A percentile compares a stretch with the other conserved stretches of the same genome.
phyloP scores from a whole-genome alignment of 192 early-diverging fungal genomes.

The Gamsiella multidivaricata region DNA sequence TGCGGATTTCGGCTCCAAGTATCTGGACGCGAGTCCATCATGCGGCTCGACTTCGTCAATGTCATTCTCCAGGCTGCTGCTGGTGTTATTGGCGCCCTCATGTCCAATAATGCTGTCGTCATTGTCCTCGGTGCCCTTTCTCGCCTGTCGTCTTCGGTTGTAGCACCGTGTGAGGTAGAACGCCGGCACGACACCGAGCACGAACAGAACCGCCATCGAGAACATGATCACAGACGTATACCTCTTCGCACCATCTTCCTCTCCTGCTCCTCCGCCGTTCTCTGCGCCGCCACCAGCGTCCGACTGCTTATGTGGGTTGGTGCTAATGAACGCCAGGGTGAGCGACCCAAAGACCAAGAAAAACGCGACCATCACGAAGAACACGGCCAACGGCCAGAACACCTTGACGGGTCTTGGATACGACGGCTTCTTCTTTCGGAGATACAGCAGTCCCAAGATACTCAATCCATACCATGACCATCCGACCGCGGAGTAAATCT shows the following conservation, averaged over 20 bases:
- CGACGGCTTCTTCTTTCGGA: slow-evolving; percentile 44
- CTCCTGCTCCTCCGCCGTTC: background rate
- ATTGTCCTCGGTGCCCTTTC: background rate
- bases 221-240: slow-evolving; percentile 44
- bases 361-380: slow-evolving; percentile 40
- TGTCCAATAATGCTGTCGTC: background rate
- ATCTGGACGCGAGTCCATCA: background rate
- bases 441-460: slow-evolving; percentile 52
- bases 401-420: slow-evolving; percentile 57
- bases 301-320: background rate
- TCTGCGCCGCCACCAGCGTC: background rate
- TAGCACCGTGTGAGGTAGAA: slow-evolving; percentile 23
- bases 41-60: too few relatives aligned
- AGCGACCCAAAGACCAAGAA: slow-evolving; percentile 47
- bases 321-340: slow-evolving; percentile 29
- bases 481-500: slow-evolving; percentile 49
- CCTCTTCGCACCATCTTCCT: background rate
- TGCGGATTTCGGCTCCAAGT: background rate
- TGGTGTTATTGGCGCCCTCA: background rate
- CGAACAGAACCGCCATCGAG: slow-evolving; percentile 28
- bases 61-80: too few relatives aligned
- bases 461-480: slow-evolving; percentile 59
- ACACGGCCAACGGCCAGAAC: slow-evolving; percentile 33
- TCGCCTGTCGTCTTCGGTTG: background rate
- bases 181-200: slow-evolving; percentile 32